These are phyloP conservation scores for Alternaria atra DNA, from an alignment of 2,329 filamentous ascomycete species.

Conservation along the genomic window DNA sequence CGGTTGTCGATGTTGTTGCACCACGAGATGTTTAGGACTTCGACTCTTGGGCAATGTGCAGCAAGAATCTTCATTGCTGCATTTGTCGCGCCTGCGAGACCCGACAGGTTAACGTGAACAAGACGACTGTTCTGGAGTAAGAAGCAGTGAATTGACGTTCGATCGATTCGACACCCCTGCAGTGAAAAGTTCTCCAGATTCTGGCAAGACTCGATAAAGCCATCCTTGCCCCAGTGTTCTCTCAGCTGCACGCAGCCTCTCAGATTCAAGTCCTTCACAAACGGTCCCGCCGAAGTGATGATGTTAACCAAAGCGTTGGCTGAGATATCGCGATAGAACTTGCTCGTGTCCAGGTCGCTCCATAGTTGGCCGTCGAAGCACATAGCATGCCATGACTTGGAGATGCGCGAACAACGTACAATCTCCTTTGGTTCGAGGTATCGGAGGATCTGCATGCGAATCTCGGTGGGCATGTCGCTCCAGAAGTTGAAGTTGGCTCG, in stretches of 20 bases:
- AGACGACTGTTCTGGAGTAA: slow-evolving; percentile 81
- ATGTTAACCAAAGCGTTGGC: slow-evolving; percentile 84
- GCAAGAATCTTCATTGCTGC: slow-evolving; percentile 86
- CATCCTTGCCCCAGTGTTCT: slow-evolving; percentile 79
- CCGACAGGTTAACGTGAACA: slow-evolving; percentile 86
- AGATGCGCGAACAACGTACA: slow-evolving; percentile 78
- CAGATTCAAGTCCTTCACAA: slow-evolving; percentile 89
- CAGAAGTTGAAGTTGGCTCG: slow-evolving; percentile 72
- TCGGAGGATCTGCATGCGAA: slow-evolving; percentile 79
- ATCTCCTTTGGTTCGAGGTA: slow-evolving; percentile 83
- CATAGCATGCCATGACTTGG: slow-evolving; percentile 78
- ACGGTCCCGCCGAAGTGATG: slow-evolving; percentile 84
- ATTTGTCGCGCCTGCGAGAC: slow-evolving; percentile 81
- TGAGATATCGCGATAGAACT: slow-evolving; percentile 88
- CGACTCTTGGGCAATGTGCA: slow-evolving; percentile 80
- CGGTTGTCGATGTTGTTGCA: slow-evolving; percentile 84
- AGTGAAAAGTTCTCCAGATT: slow-evolving; percentile 89
- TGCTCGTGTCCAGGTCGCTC: slow-evolving; percentile 81
- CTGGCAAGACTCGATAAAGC: slow-evolving; percentile 81
- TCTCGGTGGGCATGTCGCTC: slow-evolving; percentile 81
- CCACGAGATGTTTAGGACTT: slow-evolving; percentile 90
- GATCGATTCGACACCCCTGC: slow-evolving; percentile 88
- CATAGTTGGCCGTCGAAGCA: slow-evolving; percentile 97
- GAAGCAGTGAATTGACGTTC: slow-evolving; percentile 78
- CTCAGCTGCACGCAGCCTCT: slow-evolving; percentile 89